These are phyloP conservation scores for Cubamyces lactineus DNA, from an alignment of 768 basidiomycete species.

Conservation along the genomic window DNA sequence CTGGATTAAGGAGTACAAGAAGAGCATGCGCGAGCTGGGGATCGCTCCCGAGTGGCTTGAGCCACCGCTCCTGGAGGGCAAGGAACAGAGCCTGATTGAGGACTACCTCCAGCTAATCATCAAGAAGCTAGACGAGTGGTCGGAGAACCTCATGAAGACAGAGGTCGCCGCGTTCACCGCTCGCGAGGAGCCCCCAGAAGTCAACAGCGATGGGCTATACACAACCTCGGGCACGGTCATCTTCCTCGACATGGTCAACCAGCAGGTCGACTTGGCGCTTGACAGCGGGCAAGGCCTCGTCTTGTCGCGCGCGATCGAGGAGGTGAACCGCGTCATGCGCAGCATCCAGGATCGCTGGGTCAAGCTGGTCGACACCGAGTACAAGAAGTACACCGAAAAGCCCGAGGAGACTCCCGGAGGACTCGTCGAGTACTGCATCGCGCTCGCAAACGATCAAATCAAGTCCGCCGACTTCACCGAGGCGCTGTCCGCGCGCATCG, in stretches of 20 bases:
- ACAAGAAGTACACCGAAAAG: conserved; percentile 85
- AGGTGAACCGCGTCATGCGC: conserved; percentile 89
- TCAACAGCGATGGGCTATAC: conserved; percentile 87
- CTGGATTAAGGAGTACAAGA: conserved; percentile 96
- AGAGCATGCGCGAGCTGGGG: conserved; percentile 92
- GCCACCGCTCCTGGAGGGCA: conserved; percentile 92
- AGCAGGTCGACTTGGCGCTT: conserved; percentile 91
- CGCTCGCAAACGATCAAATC: conserved; percentile 96
- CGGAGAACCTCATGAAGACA: conserved; percentile 88
- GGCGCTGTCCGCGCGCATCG: conserved; percentile 79
- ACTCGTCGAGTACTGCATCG: conserved; percentile 94
- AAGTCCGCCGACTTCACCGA: conserved; percentile 95
- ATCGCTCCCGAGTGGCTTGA: conserved; percentile 80
- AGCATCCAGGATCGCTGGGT: conserved; percentile 87
- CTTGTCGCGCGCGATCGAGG: conserved; percentile 86
- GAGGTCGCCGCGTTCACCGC: conserved; percentile 84
- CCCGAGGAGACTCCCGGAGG: conserved; percentile 88
- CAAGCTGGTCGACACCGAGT: conserved; percentile 79
- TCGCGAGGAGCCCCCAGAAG: conserved; percentile 84
- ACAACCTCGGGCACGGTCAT: conserved; percentile 90
- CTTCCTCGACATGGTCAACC: conserved; percentile 97
- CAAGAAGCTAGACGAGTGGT: conserved; percentile 97
- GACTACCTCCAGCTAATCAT: conserved; percentile 94
- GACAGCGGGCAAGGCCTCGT: conserved; percentile 97
- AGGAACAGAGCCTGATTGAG: conserved; percentile 91